Evolutionary conservation across 495 filamentous ascomycete genomes (phyloP).

Genomic region (Penicillium turbatum): DNA sequence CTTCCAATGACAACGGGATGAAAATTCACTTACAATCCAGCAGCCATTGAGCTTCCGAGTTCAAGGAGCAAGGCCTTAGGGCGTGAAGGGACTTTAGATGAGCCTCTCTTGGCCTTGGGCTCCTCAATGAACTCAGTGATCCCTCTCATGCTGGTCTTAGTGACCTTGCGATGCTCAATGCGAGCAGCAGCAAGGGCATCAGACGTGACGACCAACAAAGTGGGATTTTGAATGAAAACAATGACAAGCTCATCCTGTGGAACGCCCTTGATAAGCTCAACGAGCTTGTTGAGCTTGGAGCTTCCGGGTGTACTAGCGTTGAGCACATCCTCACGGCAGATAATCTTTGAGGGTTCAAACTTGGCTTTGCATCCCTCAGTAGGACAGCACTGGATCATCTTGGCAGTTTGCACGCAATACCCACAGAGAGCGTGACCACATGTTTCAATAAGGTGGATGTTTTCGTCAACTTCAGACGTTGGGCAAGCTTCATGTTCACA

Average conservation of each 20-base stretch:
- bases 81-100: neutral
- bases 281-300: constrained; percentile 45
- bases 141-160: neutral
- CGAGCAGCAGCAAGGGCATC: constrained; percentile 24
- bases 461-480: neutral
- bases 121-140: constrained; percentile 11
- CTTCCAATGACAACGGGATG: neutral
- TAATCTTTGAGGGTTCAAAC: constrained; percentile 28
- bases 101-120: neutral
- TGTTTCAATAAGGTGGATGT: constrained; percentile 36
- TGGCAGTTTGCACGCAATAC: constrained; percentile 24
- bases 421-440: constrained; percentile 53
- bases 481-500: constrained; percentile 18
- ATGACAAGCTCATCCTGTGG: constrained; percentile 46
- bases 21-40: constrained; percentile 57
- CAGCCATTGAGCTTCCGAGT: constrained; percentile 57
- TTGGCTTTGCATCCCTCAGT: constrained; percentile 30
- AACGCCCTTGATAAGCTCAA: constrained; percentile 40
- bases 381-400: constrained; percentile 18
- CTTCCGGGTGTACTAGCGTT: constrained; percentile 32
- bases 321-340: constrained; percentile 27
- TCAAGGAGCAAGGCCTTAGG: constrained; percentile 62
- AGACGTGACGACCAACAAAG: constrained; percentile 35
- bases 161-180: constrained; percentile 28
- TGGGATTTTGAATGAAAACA: constrained; percentile 50